These are phyloP conservation scores for Leccinum pachyderme DNA, from an alignment of 1,284 basidiomycete genomes.

Conservation along the genomic window DNA sequence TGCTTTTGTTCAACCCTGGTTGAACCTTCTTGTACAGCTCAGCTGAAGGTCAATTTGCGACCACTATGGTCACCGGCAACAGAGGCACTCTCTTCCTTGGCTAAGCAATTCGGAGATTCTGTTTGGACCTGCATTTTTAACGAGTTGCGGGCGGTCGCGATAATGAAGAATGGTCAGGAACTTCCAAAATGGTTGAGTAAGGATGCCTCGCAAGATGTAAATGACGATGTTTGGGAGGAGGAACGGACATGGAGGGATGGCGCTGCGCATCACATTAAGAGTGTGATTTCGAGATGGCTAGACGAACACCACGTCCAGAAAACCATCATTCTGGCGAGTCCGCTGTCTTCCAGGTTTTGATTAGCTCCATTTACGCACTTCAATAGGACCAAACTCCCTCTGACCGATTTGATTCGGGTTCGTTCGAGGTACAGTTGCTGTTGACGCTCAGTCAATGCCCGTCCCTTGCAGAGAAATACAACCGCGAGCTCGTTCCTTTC, in stretches of 20 bases:
- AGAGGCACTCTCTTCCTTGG: conserved; percentile 60
- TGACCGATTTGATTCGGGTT: conserved; percentile 72
- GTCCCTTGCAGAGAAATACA: conserved; percentile 79
- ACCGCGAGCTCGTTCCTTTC: conserved; percentile 74
- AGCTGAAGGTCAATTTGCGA: conserved; percentile 88
- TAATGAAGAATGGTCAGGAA: background rate
- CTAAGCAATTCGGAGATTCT: conserved; percentile 58
- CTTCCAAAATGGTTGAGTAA: conserved; percentile 21
- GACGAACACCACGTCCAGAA: conserved; percentile 29
- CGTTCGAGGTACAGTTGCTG: conserved; percentile 83
- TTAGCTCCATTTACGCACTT: background rate
- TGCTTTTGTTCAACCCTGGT: background rate
- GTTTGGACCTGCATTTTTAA: conserved; percentile 74
- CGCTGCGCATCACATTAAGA: conserved; percentile 59
- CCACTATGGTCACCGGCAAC: conserved; percentile 87
- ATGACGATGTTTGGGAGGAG: conserved; percentile 55
- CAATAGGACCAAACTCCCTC: conserved; percentile 53
- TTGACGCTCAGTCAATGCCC: conserved; percentile 63
- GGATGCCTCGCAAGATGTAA: conserved; percentile 23
- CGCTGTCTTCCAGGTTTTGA: background rate
- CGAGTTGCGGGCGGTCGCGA: conserved; percentile 47
- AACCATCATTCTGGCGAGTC: conserved; percentile 38
- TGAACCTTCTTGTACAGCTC: conserved; percentile 47
- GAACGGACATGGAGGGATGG: conserved; percentile 76
- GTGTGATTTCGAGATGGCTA: conserved; percentile 45